Evolutionary conservation across 2,329 filamentous ascomycete species (phyloP).

Genomic region (Setomelanomma holmii): DNA sequence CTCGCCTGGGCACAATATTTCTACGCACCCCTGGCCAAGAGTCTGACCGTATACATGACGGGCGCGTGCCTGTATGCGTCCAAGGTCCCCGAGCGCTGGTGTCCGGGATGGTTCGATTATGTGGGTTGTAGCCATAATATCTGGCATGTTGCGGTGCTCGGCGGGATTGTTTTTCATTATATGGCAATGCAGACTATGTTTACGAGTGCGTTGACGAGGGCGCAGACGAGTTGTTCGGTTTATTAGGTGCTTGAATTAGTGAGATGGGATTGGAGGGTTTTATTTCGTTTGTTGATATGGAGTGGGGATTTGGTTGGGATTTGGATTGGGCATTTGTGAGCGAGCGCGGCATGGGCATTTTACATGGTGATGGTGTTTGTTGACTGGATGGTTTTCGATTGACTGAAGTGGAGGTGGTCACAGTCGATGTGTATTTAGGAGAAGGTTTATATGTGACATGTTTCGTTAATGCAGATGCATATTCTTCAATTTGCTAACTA

Average conservation of each 20-base stretch:
- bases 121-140: slow-evolving; percentile 95
- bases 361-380: slow-evolving; percentile 3
- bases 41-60: slow-evolving; percentile 80
- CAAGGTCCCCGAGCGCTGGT: slow-evolving; percentile 92
- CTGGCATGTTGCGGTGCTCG: slow-evolving; percentile 94
- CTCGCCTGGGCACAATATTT: slow-evolving; percentile 84
- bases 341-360: slow-evolving; percentile 7
- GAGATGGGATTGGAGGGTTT: too few species aligned
- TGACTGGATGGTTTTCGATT: neutral
- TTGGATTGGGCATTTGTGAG: slow-evolving; percentile 8
- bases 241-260: too few species aligned
- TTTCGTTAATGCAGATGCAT: too few species aligned
- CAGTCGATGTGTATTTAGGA: too few species aligned
- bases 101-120: slow-evolving; percentile 92
- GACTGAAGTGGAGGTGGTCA: neutral
- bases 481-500: too few species aligned
- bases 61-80: slow-evolving; percentile 90
- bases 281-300: slow-evolving; percentile 4
- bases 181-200: slow-evolving; percentile 96
- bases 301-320: neutral
- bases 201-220: slow-evolving; percentile 57
- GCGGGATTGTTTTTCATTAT: slow-evolving; percentile 97
- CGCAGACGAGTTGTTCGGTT: slow-evolving; percentile 42
- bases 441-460: too few species aligned
- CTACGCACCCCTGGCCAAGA: slow-evolving; percentile 87